A percentile compares a stretch with the other conserved stretches of the same genome.
These are phyloP conservation scores for Candida berthetii DNA, from an alignment of 805 yeast species.

Conservation along the genomic window DNA sequence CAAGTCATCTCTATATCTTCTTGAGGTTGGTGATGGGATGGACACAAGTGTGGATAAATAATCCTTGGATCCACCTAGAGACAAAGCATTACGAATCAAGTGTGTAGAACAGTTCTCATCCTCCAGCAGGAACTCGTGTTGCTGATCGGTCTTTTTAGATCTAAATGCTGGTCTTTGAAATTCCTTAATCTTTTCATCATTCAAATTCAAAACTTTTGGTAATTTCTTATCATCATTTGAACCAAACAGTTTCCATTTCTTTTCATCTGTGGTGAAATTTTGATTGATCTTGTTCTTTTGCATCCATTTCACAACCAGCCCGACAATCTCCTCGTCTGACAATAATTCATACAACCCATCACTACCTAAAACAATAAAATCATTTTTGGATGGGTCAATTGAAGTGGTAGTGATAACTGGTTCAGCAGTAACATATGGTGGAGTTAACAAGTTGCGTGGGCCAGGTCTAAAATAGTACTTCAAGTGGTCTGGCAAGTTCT, in stretches of 20 bases:
- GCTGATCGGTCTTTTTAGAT: conserved; percentile 30
- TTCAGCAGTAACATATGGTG: conserved; percentile 97
- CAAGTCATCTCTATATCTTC: conserved; percentile 91
- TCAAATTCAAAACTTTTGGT: conserved; percentile 59
- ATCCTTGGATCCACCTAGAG: conserved; percentile 83
- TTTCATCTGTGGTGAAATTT: conserved; percentile 9
- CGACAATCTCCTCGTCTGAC: conserved; percentile 88
- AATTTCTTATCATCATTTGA: conserved; percentile 34
- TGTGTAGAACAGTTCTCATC: conserved; percentile 92
- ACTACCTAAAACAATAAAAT: conserved; percentile 86
- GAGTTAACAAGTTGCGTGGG: conserved; percentile 72
- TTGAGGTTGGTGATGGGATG: conserved; percentile 86
- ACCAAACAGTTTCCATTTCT: conserved; percentile 14
- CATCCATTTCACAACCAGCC: conserved; percentile 91
- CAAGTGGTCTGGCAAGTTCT: conserved; percentile 68
- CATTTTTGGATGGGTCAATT: conserved; percentile 63
- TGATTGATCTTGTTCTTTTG: conserved; percentile 51
- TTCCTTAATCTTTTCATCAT: conserved; percentile 49
- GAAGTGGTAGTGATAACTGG: conserved; percentile 86
- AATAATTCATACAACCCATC: conserved; percentile 93
- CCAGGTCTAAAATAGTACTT: conserved; percentile 76
- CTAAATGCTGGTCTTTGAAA: conserved; percentile 71
- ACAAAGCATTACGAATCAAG: conserved; percentile 85
- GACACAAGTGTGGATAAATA: conserved; percentile 84
- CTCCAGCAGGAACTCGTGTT: conserved; percentile 50